These are phyloP conservation scores for Trichoderma hamatum DNA, from an alignment of 2,329 filamentous ascomycete species.

Conservation along the genomic window DNA sequence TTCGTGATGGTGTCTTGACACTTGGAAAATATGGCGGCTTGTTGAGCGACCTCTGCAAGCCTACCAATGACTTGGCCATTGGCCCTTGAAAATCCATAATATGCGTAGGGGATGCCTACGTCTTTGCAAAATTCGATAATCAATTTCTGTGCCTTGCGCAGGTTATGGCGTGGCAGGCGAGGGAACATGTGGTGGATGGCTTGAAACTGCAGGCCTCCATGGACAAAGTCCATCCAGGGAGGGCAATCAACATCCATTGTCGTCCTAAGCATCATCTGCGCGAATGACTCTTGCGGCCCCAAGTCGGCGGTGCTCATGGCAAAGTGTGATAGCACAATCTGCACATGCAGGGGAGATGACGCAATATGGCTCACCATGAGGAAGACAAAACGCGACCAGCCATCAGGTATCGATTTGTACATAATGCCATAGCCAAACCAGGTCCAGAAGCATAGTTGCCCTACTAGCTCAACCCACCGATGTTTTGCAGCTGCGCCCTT, in stretches of 20 bases:
- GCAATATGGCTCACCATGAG: conserved; percentile 66
- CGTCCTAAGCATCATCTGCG: conserved; percentile 69
- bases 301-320: conserved; percentile 70
- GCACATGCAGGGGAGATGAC: conserved; percentile 70
- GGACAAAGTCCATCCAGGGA: conserved; percentile 70
- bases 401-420: conserved; percentile 61
- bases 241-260: conserved; percentile 77
- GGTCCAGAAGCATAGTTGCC: conserved; percentile 61
- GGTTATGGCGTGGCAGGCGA: conserved; percentile 68
- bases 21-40: conserved; percentile 27
- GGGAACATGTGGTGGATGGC: conserved; percentile 72
- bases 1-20: conserved; percentile 19
- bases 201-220: conserved; percentile 74
- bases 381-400: conserved; percentile 60
- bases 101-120: conserved; percentile 27
- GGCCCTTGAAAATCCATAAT: conserved; percentile 26
- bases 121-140: conserved; percentile 28
- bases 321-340: conserved; percentile 74
- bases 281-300: conserved; percentile 66
- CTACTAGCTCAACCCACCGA: conserved; percentile 66
- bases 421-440: conserved; percentile 69
- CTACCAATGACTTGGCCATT: conserved; percentile 28
- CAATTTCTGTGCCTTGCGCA: conserved; percentile 58
- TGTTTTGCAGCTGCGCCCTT: conserved; percentile 65
- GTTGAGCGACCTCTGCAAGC: conserved; percentile 27